These are phyloP conservation scores for Solanum virginianum DNA, from an alignment of 257 asterid species.

Conservation along the genomic window DNA sequence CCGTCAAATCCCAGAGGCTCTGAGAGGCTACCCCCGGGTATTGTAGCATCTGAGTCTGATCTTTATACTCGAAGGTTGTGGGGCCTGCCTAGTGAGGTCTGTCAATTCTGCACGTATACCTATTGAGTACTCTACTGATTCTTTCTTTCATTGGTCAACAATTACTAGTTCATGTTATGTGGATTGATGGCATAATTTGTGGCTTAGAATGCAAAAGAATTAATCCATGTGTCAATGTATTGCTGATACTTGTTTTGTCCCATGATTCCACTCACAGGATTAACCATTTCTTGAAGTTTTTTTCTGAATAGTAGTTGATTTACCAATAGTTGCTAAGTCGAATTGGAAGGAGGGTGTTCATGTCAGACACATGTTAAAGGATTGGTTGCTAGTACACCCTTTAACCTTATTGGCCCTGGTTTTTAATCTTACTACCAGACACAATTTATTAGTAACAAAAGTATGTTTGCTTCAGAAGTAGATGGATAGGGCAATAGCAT, in stretches of 20 bases:
- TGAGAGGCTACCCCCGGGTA: slow-evolving; percentile 76
- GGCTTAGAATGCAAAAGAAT: neutral
- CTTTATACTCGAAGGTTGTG: slow-evolving; percentile 64
- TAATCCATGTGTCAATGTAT: neutral
- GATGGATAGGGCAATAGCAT: neutral
- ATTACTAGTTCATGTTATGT: neutral
- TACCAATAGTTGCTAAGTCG: neutral
- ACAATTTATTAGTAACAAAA: neutral
- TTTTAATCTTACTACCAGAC: neutral
- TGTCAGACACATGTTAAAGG: neutral
- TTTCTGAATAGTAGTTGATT: neutral
- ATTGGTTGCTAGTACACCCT: neutral
- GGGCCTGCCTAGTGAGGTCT: slow-evolving; percentile 79
- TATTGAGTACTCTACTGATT: neutral
- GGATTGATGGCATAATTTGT: neutral
- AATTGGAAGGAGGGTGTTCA: neutral
- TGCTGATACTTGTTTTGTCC: neutral
- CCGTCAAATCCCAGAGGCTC: slow-evolving; percentile 85
- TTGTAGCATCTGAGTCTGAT: slow-evolving; percentile 49
- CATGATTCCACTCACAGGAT: neutral
- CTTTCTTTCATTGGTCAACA: neutral
- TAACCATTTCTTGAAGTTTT: neutral
- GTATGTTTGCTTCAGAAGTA: neutral
- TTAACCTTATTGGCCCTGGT: neutral
- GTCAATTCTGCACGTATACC: slow-evolving; percentile 8